Evolutionary conservation across 495 filamentous ascomycete genomes (phyloP), one percentile per base, ranked within the genome.

Genomic region (Hypomontagnella submonticulosa): DNA sequence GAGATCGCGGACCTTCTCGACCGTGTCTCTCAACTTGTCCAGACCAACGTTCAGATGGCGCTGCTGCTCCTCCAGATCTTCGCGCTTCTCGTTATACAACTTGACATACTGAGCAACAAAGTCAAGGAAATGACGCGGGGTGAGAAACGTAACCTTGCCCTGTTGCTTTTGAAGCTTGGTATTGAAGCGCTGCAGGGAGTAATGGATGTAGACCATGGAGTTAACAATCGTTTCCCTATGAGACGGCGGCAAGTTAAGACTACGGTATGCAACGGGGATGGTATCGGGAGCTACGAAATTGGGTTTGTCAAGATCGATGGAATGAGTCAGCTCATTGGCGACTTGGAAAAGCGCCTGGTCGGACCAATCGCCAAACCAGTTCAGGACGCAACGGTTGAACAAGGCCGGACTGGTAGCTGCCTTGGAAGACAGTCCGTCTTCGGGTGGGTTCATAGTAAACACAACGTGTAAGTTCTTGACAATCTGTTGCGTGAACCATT

Each of bases 331-430:
- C 76, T 99, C 95, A 47, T 91, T 90, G 18, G 90, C 95, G 57
- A 99, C 96, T 77, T 98, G 96, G 89, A 96, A 99, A 37, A 99
- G 87, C 18, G 95, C 96, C 75, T 98, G 96, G 75, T 98, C 95
- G 6, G 95, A 98, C 95, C 95, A 99, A 79, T 99, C 95, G 46
- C 95, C 95, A 75, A 98, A 97, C 95, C 95, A 99, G 79, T 99
- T 99, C 53, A 99, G 88, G 41, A 99, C 95, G 72, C 95, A 99
- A 80, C 95, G 88, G 79, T 99, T 99, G 87, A 99, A 99, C 67
- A 99, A 77, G 27, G 95, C 95, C 40, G 95, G 95, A 82, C 92
- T 96, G 11, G 96, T 99, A 13, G 95, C 95, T 51, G 95, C 96
- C 78, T 96, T 97, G 4, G 93, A 97, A 9, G 90, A 93, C 40